These are phyloP conservation scores for Pyrenochaeta sp. DNA, from an alignment of 2,329 filamentous ascomycete genomes.

Conservation along the genomic window DNA sequence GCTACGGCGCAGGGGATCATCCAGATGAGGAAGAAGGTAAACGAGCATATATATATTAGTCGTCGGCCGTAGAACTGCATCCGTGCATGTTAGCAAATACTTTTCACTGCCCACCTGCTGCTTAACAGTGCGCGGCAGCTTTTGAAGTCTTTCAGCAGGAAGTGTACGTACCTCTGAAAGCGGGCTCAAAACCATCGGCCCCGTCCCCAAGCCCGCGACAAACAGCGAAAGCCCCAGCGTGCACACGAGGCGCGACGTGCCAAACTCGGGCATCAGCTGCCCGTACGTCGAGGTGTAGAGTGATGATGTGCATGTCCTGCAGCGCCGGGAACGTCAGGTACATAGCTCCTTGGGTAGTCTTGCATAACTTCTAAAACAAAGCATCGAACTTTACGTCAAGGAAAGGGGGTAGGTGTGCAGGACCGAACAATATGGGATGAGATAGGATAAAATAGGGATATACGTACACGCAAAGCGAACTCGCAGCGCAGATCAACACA, in stretches of 20 bases:
- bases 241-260: conserved; percentile 73
- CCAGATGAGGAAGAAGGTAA: conserved; percentile 78
- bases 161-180: conserved; percentile 54
- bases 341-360: not conserved
- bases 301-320: conserved; percentile 82
- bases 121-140: not conserved
- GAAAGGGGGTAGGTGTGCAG: no score
- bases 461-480: conserved; percentile 83
- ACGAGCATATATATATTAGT: conserved; percentile 79
- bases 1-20: conserved; percentile 82
- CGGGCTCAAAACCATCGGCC: conserved; percentile 64
- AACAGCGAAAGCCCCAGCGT: conserved; percentile 84
- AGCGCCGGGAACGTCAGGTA: conserved; percentile 11
- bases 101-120: no score
- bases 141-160: conserved; percentile 1
- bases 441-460: not conserved
- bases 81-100: conserved; percentile 4
- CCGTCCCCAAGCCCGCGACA: conserved; percentile 74
- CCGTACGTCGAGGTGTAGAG: conserved; percentile 85
- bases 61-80: conserved; percentile 78
- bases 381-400: no score
- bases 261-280: conserved; percentile 78
- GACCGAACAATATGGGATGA: no score
- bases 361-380: no score
- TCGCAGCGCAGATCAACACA: conserved; percentile 74